Evolutionary conservation across 2,329 filamentous ascomycete genomes (phyloP).

Genomic region (Juglanconis oblonga): DNA sequence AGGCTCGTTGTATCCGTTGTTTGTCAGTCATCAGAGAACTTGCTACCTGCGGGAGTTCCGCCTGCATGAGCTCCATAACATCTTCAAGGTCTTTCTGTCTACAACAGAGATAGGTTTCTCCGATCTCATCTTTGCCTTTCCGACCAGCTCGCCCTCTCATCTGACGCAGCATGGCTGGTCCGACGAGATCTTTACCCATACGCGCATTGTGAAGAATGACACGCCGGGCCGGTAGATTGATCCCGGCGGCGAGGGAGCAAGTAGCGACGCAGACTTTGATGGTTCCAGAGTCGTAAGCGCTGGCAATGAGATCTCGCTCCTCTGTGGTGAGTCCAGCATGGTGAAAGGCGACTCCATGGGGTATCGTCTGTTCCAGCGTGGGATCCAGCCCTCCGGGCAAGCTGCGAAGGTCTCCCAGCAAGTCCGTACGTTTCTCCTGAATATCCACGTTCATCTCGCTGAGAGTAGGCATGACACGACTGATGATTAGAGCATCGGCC

Average conservation of each 20-base stretch:
- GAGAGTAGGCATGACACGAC: conserved; percentile 58
- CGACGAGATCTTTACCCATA: conserved; percentile 75
- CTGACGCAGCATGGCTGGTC: conserved; percentile 74
- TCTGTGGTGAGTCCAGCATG: conserved; percentile 71
- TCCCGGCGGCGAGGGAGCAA: conserved; percentile 78
- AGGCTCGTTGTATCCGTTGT: conserved; percentile 64
- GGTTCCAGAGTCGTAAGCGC: conserved; percentile 65
- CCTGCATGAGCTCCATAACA: conserved; percentile 68
- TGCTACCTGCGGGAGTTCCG: conserved; percentile 66
- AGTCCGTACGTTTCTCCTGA: conserved; percentile 58
- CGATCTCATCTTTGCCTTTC: conserved; percentile 74
- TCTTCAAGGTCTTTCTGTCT: conserved; percentile 65
- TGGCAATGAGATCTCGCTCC: conserved; percentile 69
- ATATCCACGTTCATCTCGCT: conserved; percentile 43
- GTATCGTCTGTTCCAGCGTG: conserved; percentile 61
- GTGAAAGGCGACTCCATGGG: conserved; percentile 71
- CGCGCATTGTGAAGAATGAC: conserved; percentile 73
- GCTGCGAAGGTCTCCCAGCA: conserved; percentile 64
- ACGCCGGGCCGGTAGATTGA: conserved; percentile 70
- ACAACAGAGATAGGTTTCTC: conserved; percentile 76
- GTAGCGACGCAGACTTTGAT: conserved; percentile 73
- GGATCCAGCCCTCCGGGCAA: conserved; percentile 65
- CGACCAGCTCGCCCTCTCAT: conserved; percentile 77
- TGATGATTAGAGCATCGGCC: conserved; percentile 64
- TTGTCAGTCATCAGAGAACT: conserved; percentile 69